Conservation (phyloP, 2,329 filamentous ascomycete genomes). For the Phoma sp. region DNA sequence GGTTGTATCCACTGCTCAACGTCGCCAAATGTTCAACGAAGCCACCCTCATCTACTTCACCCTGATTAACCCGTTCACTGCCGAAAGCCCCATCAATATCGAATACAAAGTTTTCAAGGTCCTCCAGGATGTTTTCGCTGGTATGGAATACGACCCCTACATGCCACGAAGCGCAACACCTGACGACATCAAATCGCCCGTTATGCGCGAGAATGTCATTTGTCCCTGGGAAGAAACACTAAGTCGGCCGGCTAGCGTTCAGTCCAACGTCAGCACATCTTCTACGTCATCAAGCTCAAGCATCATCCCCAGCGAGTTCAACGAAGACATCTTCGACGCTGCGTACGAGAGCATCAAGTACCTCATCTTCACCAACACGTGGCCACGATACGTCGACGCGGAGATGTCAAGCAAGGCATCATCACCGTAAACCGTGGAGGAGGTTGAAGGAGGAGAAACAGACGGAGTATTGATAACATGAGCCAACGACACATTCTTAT, state of each 20-base stretch:
- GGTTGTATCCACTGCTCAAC: constrained; percentile 38
- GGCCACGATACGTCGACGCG: constrained; percentile 45
- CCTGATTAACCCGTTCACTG: constrained; percentile 47
- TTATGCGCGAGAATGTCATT: constrained; percentile 42
- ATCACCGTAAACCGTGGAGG: constrained; percentile 14
- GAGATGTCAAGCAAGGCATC: constrained; percentile 34
- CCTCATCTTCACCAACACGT: constrained; percentile 48
- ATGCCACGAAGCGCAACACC: constrained; percentile 36
- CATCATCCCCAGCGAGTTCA: constrained; percentile 46
- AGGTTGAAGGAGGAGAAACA: background rate
- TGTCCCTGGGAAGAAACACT: constrained; percentile 48
- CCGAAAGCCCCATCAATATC: constrained; percentile 48
- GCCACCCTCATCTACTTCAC: constrained; percentile 49
- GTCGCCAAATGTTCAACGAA: constrained; percentile 47
- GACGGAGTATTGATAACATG: constrained; percentile 1
- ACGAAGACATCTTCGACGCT: constrained; percentile 41
- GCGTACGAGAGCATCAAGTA: constrained; percentile 49
- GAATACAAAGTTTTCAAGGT: constrained; percentile 49
- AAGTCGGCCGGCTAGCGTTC: constrained; percentile 40
- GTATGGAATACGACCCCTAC: constrained; percentile 46
- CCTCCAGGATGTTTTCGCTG: constrained; percentile 40
- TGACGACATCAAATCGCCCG: constrained; percentile 31
- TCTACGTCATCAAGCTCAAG: constrained; percentile 31
- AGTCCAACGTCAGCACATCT: constrained; percentile 33
- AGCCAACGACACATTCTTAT: constrained; percentile 2